Evolutionary conservation across 2,329 filamentous ascomycete species (phyloP), one percentile per base, ranked within the genome.

Genomic region (Sphaerulina vaccinii): DNA sequence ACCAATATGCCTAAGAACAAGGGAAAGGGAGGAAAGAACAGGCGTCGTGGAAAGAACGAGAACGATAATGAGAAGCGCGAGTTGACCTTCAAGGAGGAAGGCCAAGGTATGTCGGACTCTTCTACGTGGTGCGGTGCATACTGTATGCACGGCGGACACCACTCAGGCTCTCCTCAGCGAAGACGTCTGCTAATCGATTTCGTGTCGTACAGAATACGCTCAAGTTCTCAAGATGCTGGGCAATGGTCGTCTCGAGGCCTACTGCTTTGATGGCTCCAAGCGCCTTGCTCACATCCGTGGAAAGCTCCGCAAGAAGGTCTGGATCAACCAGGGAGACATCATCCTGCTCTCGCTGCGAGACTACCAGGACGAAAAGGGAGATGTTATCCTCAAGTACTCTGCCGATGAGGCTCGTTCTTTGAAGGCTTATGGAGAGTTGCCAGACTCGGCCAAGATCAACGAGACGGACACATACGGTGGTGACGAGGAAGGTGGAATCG

Each of bases 61-160:
- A 95, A 93, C 78, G 93, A 97, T 80, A 95, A 96, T 72, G 91
- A 96, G 79, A 96, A 96, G 82, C 91, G 92, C 75, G 92, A 97
- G 75, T 82, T 97, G 68, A 92, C 90, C 69, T 97, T 97, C 85
- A 96, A 96, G 79, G 93, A 97, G 74, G 92, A 97, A 71, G 92
- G 92, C 63, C 92, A 97, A 80, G 85, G 81, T 83, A 75, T 55
- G 71, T 66, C n/a, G 5, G 16, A 23, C 45, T 23, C 38, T 21
- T 27, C 32, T 29, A 18, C 11, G n/a, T 15, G 38, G 10, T 19
- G 9, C 24, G 40, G 29, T 48, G 38, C 23, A 15, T 22, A 8
- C 16, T 46, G n/a, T 18, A 3, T 2, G 27, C 27, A 13, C 27
- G 5, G 27, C 2, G 27, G 27, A 32, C 9, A 32, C 27, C 7